phyloP scores from a whole-genome alignment of 2,329 filamentous ascomycete genomes.

The Albophoma yamanashiensis region DNA sequence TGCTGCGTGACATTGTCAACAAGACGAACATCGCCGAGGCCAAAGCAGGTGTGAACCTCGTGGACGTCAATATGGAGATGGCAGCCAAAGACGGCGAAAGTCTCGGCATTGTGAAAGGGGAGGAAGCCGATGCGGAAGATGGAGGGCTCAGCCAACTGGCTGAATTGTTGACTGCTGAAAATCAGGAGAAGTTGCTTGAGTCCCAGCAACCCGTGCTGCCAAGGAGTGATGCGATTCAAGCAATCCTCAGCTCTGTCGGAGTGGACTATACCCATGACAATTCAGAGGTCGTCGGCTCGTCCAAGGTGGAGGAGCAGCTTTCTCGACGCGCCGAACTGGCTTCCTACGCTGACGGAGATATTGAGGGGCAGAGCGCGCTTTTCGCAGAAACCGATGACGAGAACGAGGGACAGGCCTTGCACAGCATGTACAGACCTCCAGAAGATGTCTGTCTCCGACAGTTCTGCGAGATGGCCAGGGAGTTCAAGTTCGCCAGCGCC shows the following conservation, averaged over 20 bases:
- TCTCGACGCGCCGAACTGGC: constrained; percentile 63
- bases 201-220: constrained; percentile 25
- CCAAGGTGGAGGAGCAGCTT: constrained; percentile 80
- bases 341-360: constrained; percentile 30
- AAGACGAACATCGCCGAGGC: constrained; percentile 96
- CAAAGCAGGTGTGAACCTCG: constrained; percentile 69
- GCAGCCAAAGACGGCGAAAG: constrained; percentile 43
- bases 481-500: constrained; percentile 64
- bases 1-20: constrained; percentile 92
- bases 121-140: constrained; percentile 45
- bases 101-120: constrained; percentile 30
- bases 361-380: constrained; percentile 41
- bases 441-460: constrained; percentile 65
- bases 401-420: constrained; percentile 17
- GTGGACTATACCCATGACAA: constrained; percentile 97
- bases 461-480: constrained; percentile 81
- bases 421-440: constrained; percentile 57
- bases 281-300: constrained; percentile 84
- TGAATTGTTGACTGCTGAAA: constrained; percentile 33
- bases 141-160: constrained; percentile 66
- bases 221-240: constrained; percentile 68
- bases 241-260: constrained; percentile 77
- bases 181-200: constrained; percentile 27
- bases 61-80: constrained; percentile 63
- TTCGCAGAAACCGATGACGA: constrained; percentile 42